Percentiles rank a stretch among this genome's conserved stretches.
These are phyloP conservation scores for Elsinoe batatas DNA, from an alignment of 2,329 filamentous ascomycete species.

Conservation along the genomic window DNA sequence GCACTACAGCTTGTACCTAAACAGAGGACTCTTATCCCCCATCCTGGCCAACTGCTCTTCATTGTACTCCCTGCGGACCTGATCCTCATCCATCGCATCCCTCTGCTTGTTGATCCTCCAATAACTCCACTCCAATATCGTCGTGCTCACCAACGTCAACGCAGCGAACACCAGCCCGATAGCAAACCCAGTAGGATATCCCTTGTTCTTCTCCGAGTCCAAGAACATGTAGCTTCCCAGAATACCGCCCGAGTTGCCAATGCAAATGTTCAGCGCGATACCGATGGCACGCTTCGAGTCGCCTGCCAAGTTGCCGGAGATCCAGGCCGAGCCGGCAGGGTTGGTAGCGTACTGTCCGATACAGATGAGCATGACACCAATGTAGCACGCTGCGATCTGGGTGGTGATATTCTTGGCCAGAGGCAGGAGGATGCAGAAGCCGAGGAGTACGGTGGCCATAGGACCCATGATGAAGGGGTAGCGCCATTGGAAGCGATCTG, in stretches of 20 bases:
- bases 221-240: slow-evolving; percentile 33
- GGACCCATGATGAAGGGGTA: slow-evolving; percentile 46
- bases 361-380: slow-evolving; percentile 23
- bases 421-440: slow-evolving; percentile 18
- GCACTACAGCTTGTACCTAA: slow-evolving; percentile 26
- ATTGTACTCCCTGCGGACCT: slow-evolving; percentile 27
- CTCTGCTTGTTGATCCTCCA: slow-evolving; percentile 28
- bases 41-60: slow-evolving; percentile 29
- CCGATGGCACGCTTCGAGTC: slow-evolving; percentile 29
- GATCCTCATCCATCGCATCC: slow-evolving; percentile 27
- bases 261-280: slow-evolving; percentile 31
- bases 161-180: slow-evolving; percentile 24
- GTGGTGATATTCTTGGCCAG: slow-evolving; percentile 13
- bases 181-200: slow-evolving; percentile 28
- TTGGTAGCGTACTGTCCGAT: slow-evolving; percentile 25
- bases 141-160: slow-evolving; percentile 19
- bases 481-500: slow-evolving; percentile 35
- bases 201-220: slow-evolving; percentile 9
- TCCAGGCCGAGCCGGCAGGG: slow-evolving; percentile 24
- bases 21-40: slow-evolving; percentile 32
- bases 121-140: slow-evolving; percentile 24
- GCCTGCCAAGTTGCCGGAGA: slow-evolving; percentile 26
- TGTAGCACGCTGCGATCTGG: slow-evolving; percentile 17
- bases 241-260: slow-evolving; percentile 34
- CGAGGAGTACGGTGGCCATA: slow-evolving; percentile 16